Evolutionary conservation across 2,329 filamentous ascomycete species (phyloP), one percentile per base, ranked within the genome.

Genomic region (Calonectria pteridis): DNA sequence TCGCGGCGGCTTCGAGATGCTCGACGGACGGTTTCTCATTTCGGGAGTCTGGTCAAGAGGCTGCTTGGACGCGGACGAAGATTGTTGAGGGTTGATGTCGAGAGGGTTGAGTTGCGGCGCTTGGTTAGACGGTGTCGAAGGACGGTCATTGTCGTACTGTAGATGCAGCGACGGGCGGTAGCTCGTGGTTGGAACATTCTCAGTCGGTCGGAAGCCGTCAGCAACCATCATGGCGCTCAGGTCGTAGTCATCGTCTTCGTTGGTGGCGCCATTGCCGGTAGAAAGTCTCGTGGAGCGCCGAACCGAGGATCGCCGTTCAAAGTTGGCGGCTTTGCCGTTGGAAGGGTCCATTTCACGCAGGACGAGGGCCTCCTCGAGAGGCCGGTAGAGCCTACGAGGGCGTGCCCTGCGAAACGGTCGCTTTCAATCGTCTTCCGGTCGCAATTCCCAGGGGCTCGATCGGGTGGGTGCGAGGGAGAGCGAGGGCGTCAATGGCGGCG

Each of bases 1-100:
- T 16, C 84, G 84, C 6, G 85, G 86, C n/a, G 88, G 85, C 75
- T 93, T 93, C 18, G 88, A 85, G 62, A 88, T 88, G 81, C 91
- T 92, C 4, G 89, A 90, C 46, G 89, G 87, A 71, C 89, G 85
- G 71, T 82, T 82, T 35, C 81, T 76, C 65, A 77, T 77, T 16
- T 73, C 73, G 28, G 76, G 31, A 20, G 65, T 40, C 16, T 69
- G 77, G 73, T 82, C 80, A 3, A 77, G 79, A 43, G 79, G 71
- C 20, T 79, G n/a, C 59, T 73, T 64, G 20, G 72, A 50, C 67
- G 31, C 75, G 71, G 53, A 76, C 73, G 66, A 76, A 72, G 50
- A 78, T 75, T 31, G 75, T 37, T 26, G 75, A 66, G 28, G 71
- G 66, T 46, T 64, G 73, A 51, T 37, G 14, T 46, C 62, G 64